Evolutionary conservation across 2,329 filamentous ascomycete genomes (phyloP), one percentile per base, ranked within the genome.

Genomic region (Arthrobotrys musiformis): DNA sequence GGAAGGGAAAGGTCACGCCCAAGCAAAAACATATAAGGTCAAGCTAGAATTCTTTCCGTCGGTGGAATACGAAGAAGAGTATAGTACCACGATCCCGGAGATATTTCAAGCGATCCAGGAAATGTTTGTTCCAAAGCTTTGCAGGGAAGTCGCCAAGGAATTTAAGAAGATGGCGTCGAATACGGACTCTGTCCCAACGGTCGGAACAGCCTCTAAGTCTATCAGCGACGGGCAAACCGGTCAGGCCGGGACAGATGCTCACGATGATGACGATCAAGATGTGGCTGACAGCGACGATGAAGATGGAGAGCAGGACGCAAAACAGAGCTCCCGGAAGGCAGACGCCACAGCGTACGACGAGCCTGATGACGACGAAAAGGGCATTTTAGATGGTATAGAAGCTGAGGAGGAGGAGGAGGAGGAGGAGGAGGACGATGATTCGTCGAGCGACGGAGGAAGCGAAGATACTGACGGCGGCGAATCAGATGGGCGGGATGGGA

Each of bases 351-450:
- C 93, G 13, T 98, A 97, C 80, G 94, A 93, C 42, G 92, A 91
- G 35, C 96, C 97, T 54, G 95, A 98, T 82, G 94, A 97, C 4
- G 94, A 94, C 2, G 95, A 98, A 81, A 89, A 93, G 79, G 75
- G 54, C 9, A 79, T 79, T 4, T 62, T 76, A 69, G 86, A 85
- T 33, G 89, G 90, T 62, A 77, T 77, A 7, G 61, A 40, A 17
- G 87, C 86, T 1, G 86, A 86, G 1, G 84, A 86, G 22, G 89
- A 89, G 19, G 87, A 87, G 1, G 86, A 89, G 37, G 89, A 91
- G 69, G 86, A 87, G 78, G 84, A 85, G 5, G 86, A 89, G 35
- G 89, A 91, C 70, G 86, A 87, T 79, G 84, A 85, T 7, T 85
- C 86, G 66, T 85, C 85, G 33, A 85, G 85, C 60, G 85, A 84